Evolutionary conservation across 2,329 filamentous ascomycete genomes (phyloP).

Genomic region (Penicillium occitanis): DNA sequence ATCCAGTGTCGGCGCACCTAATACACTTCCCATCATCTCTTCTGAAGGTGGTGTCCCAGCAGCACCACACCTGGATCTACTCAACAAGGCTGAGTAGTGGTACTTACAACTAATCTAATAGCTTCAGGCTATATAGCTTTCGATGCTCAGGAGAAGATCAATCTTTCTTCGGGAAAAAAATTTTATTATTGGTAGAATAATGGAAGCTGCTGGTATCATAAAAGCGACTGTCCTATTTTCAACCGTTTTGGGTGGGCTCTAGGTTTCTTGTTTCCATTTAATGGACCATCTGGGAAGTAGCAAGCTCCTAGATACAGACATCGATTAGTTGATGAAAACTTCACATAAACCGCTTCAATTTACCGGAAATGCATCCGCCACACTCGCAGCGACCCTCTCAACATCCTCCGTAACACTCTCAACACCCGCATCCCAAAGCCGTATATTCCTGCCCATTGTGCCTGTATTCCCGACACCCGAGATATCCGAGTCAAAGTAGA

Average conservation of each 20-base stretch:
- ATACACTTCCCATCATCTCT: too few relatives aligned
- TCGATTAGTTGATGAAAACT: conserved; percentile 13
- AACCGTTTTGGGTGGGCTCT: neutral
- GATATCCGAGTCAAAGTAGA: conserved; percentile 77
- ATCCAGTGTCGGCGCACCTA: too few relatives aligned
- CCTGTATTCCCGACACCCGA: conserved; percentile 65
- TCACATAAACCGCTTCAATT: conserved; percentile 29
- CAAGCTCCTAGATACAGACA: conserved; percentile 32
- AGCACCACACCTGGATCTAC: too few relatives aligned
- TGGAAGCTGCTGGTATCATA: conserved; percentile 1
- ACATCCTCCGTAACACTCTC: conserved; percentile 84
- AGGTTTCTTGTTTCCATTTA: conserved; percentile 24
- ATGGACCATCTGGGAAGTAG: conserved; percentile 37
- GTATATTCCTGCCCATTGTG: conserved; percentile 67
- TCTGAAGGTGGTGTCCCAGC: too few relatives aligned
- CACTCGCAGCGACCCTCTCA: conserved; percentile 76
- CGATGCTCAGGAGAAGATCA: neutral
- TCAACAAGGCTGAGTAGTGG: too few relatives aligned
- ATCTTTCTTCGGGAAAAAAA: neutral
- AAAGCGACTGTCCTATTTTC: neutral
- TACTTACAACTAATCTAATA: too few relatives aligned
- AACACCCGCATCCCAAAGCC: conserved; percentile 87
- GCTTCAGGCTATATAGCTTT: too few relatives aligned
- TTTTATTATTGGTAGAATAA: neutral
- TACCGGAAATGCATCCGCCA: conserved; percentile 79